Base-by-base conservation (phyloP, 805 yeast genomes). In the Lipomyces oligophaga region DNA sequence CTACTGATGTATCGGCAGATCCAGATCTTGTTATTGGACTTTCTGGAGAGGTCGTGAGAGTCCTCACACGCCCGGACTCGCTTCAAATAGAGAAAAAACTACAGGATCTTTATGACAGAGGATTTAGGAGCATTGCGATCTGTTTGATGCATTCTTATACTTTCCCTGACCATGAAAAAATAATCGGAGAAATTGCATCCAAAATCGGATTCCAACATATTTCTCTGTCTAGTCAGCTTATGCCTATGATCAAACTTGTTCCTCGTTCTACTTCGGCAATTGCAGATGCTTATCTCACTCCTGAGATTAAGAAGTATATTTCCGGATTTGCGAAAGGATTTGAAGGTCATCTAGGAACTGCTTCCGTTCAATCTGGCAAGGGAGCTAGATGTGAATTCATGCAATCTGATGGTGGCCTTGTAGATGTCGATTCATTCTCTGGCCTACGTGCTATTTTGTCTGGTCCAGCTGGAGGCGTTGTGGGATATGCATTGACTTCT, bases 381-480 rank as follows among this genome's bases (percentile, higher is more conserved):
- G 54, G 61, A n/a, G 66, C 76, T 2, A 64, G 65, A 39, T 77
- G 85, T 49, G 81, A 83, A 57, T 90, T 90, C 65, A 90, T 90
- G 97, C 96, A 90, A 66, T 85, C 95, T 10, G 96, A 90, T 64
- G 97, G 97, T 47, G 97, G 97, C 2, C 74, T 90, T 49, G 88
- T 89, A 19, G 87, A 87, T 45, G 88, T 93, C 60, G 71, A 78
- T 19, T 75, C 78, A 39, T 90, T 90, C 63, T 82, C 96, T 0
- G 97, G 97, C 1, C 70, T 90, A 30, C 76, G 80, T 57, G 95
- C 97, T 3, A 84, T 90, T 39, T 67, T 90, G 28, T 86, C 96
- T 1, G 97, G 97, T 2, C 97, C 97, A 2, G 97, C 97, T 7
- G 97, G 97, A 31, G 97, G 97, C 40, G 95, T 90, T 48, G 96